These are phyloP conservation scores for Dactylonectria estremocensis DNA, from an alignment of 2,329 filamentous ascomycete genomes.

Conservation along the genomic window DNA sequence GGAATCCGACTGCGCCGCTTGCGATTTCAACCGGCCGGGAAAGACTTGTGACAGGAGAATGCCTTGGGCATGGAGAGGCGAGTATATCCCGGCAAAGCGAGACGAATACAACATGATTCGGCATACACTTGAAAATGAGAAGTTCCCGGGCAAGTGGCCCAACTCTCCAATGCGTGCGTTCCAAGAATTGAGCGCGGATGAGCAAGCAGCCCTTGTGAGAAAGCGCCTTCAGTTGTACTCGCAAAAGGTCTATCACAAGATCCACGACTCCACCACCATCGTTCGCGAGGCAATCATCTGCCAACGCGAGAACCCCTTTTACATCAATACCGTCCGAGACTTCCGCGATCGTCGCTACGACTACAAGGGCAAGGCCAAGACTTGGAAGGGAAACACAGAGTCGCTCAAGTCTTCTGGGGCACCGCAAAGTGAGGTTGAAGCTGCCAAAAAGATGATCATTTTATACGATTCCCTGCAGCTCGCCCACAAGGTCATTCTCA, in stretches of 20 bases:
- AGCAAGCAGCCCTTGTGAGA: constrained; percentile 84
- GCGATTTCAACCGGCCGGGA: constrained; percentile 97
- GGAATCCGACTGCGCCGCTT: constrained; percentile 95
- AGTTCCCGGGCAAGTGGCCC: constrained; percentile 85
- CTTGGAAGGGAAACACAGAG: constrained; percentile 98
- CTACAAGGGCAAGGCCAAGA: constrained; percentile 98
- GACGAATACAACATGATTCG: constrained; percentile 99
- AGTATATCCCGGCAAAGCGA: constrained; percentile 94
- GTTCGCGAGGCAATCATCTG: constrained; percentile 98
- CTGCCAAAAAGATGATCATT: constrained; percentile 98
- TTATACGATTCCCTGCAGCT: constrained; percentile 96
- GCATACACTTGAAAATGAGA: constrained; percentile 91
- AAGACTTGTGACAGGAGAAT: constrained; percentile 96
- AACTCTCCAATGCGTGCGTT: constrained; percentile 82
- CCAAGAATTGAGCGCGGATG: constrained; percentile 84
- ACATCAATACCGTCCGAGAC: constrained; percentile 94
- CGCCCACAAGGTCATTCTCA: constrained; percentile 98
- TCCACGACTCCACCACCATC: constrained; percentile 93
- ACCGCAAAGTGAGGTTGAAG: constrained; percentile 82
- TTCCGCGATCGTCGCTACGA: constrained; percentile 98
- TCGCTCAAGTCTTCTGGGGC: constrained; percentile 88
- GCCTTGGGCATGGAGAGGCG: constrained; percentile 98
- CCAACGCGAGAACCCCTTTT: constrained; percentile 97
- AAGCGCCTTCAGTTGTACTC: constrained; percentile 94
- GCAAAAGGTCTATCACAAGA: constrained; percentile 99